Evolutionary conservation across 148 eudicot genomes (phyloP).

Genomic region (Pharnaceum exiguum): DNA sequence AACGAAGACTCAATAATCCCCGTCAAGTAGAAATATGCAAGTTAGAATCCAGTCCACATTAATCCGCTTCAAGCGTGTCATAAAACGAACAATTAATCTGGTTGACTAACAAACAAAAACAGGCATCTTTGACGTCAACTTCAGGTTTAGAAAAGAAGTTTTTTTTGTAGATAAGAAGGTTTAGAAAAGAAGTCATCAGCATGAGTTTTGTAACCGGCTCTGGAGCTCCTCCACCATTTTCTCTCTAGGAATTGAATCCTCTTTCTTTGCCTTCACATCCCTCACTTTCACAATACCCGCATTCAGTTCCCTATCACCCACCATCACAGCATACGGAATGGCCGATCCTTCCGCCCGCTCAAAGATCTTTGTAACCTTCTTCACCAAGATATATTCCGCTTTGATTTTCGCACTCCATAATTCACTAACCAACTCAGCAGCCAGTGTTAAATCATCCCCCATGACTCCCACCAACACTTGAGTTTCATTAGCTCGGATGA

Average conservation of each 20-base stretch:
- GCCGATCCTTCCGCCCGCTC: conserved; percentile 62
- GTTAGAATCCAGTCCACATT: too few species aligned
- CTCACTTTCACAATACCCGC: conserved; percentile 72
- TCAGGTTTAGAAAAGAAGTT: too few species aligned
- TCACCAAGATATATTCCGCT: conserved; percentile 54
- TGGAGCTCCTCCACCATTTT: conserved; percentile 51
- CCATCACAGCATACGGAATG: conserved; percentile 78
- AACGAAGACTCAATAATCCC: too few species aligned
- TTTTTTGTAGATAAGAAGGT: too few species aligned
- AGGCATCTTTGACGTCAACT: too few species aligned
- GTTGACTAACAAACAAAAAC: too few species aligned
- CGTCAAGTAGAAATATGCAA: too few species aligned
- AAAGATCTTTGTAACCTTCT: conserved; percentile 62
- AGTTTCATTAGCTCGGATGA: conserved; percentile 76
- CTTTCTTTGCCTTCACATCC: conserved; percentile 41
- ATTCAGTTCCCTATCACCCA: conserved; percentile 58
- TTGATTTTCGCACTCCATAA: conserved; percentile 71
- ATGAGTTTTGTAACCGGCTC: conserved; percentile 29
- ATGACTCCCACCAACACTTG: conserved; percentile 77
- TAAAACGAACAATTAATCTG: too few species aligned
- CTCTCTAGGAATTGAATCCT: conserved; percentile 43
- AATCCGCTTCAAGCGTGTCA: too few species aligned
- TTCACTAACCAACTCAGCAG: conserved; percentile 59
- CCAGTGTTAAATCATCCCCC: conserved; percentile 60
- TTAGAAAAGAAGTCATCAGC: too few species aligned